Evolutionary conservation across 2,329 filamentous ascomycete species (phyloP).

Genomic region (Botrytis fabae): DNA sequence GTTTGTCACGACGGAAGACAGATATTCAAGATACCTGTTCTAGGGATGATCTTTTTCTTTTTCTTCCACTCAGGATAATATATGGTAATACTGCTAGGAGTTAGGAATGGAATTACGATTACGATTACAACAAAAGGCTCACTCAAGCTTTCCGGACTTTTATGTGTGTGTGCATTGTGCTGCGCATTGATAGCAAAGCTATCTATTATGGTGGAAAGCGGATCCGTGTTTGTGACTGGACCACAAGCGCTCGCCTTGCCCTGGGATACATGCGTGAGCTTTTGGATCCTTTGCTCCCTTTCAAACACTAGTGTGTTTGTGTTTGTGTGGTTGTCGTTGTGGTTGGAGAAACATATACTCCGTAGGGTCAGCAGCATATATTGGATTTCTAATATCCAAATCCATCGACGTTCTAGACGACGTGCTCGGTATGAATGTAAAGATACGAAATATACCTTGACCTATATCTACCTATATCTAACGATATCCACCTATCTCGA

Average conservation of each 20-base stretch:
- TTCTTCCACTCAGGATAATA: not conserved
- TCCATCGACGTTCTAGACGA: not conserved
- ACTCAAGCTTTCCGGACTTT: conserved; percentile 13
- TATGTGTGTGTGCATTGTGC: not conserved
- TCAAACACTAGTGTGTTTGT: not conserved
- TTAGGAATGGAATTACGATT: not conserved
- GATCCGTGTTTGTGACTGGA: not conserved
- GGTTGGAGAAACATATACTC: not conserved
- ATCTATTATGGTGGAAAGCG: not conserved
- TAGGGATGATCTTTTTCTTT: not conserved
- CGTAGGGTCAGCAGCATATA: not conserved
- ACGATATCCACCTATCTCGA: not conserved
- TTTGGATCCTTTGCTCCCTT: not conserved
- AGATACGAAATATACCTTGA: not conserved
- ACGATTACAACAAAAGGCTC: not conserved
- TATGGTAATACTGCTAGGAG: not conserved
- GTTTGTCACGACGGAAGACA: not conserved
- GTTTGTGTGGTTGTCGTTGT: not conserved
- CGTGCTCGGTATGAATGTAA: not conserved
- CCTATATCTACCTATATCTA: not conserved
- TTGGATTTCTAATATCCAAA: not conserved
- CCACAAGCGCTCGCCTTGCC: conserved; percentile 14
- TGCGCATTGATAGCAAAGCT: conserved; percentile 1
- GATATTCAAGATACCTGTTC: not conserved
- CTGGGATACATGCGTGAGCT: conserved; percentile 13